Percentiles rank a stretch among this genome's conserved stretches.
Conservation (phyloP, 129 eudicot genomes). For the sunflower (Helianthus annuus) region DNA sequence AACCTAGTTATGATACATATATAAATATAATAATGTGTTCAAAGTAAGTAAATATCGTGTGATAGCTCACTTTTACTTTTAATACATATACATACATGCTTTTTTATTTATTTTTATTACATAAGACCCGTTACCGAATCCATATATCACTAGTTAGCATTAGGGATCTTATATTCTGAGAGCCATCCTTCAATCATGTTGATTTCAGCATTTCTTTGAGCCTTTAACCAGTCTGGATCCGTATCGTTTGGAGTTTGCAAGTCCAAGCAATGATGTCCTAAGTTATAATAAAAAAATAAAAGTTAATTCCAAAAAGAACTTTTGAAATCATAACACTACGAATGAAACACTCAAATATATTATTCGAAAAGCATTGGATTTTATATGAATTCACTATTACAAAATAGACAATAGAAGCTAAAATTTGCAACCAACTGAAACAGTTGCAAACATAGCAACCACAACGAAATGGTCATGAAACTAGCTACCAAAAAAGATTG, state of each 20-base stretch:
- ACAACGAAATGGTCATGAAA: not conserved
- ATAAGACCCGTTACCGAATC: not conserved
- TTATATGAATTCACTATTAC: no score
- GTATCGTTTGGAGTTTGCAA: conserved; percentile 1
- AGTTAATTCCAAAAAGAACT: not conserved
- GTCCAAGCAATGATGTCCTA: conserved; percentile 39
- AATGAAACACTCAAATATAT: no score
- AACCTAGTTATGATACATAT: no score
- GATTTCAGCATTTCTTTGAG: conserved; percentile 27
- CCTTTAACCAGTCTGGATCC: conserved; percentile 38
- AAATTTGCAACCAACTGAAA: not conserved
- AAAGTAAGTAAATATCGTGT: no score
- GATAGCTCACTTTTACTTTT: no score
- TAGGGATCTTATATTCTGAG: conserved; percentile 1
- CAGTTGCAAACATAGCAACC: not conserved
- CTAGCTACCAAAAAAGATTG: not conserved
- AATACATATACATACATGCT: no score
- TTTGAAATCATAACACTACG: no score
- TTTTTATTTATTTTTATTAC: no score
- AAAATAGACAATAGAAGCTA: no score
- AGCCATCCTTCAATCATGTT: conserved; percentile 36
- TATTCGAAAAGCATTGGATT: no score
- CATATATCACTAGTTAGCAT: not conserved
- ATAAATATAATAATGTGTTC: no score
- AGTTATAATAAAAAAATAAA: not conserved